phyloP scores from a whole-genome alignment of 2,329 filamentous ascomycete genomes.

The Trichoderma sp. region DNA sequence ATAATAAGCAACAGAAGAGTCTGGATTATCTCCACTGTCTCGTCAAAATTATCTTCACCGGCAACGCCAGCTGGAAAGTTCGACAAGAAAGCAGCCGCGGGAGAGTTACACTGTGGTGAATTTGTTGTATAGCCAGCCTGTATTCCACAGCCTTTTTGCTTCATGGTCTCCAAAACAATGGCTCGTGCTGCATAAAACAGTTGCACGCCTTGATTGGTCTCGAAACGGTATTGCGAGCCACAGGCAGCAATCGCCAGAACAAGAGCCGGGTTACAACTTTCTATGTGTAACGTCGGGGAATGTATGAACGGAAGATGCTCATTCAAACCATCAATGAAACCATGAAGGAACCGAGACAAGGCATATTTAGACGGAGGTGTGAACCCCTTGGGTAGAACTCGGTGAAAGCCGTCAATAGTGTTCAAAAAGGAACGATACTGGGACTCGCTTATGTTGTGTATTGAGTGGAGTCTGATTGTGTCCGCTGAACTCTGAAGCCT shows the following conservation, averaged over 20 bases:
- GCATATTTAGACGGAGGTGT: not conserved
- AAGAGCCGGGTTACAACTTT: not conserved
- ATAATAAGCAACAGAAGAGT: not conserved
- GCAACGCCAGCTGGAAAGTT: not conserved
- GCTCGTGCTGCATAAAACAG: not conserved
- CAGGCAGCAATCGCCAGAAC: not conserved
- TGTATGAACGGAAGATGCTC: not conserved
- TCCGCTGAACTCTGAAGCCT: not conserved
- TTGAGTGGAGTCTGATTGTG: not conserved
- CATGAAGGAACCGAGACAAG: not conserved
- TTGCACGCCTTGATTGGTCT: not conserved
- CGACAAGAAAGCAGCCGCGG: not conserved
- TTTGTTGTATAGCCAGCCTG: not conserved
- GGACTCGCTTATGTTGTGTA: not conserved
- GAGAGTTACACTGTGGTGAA: not conserved
- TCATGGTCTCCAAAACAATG: not conserved
- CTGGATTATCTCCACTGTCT: not conserved
- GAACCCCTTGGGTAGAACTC: not conserved
- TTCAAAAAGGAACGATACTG: not conserved
- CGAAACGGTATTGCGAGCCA: not conserved
- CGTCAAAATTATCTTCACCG: not conserved
- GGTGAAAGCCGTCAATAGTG: not conserved
- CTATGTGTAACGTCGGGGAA: not conserved
- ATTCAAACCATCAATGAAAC: not conserved
- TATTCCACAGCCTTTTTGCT: not conserved